A percentile compares a stretch with the other conserved stretches of the same genome.
These are phyloP conservation scores for Aspergillus fumigatus DNA, from an alignment of 2,329 filamentous ascomycete genomes.

Conservation along the genomic window DNA sequence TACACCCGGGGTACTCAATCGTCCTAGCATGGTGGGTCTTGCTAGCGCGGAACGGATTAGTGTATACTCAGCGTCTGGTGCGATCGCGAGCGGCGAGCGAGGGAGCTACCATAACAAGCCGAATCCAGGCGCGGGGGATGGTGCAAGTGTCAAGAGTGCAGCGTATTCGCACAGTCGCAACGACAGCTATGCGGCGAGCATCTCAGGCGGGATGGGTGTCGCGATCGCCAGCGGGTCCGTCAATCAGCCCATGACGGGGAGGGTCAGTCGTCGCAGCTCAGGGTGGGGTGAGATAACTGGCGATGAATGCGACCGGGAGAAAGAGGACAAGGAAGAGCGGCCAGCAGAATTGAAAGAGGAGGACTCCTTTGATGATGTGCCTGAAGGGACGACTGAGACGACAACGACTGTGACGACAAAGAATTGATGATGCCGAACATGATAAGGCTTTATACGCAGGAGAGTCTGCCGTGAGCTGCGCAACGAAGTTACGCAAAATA, in stretches of 20 bases:
- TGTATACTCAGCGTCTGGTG: conserved; percentile 71
- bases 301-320: conserved; percentile 32
- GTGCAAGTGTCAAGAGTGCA: conserved; percentile 73
- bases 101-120: conserved; percentile 71
- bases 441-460: not conserved
- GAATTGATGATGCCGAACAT: not conserved
- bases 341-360: conserved; percentile 2
- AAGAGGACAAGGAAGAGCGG: conserved; percentile 11
- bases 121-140: conserved; percentile 52
- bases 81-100: conserved; percentile 64
- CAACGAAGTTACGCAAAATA: conserved; percentile 8
- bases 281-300: conserved; percentile 43
- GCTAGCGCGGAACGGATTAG: conserved; percentile 57
- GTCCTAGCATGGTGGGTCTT: conserved; percentile 51
- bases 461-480: not conserved
- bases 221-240: conserved; percentile 47
- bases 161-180: conserved; percentile 70
- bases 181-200: conserved; percentile 76
- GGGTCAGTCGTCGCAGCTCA: conserved; percentile 41
- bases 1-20: conserved; percentile 36
- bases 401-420: not conserved
- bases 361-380: conserved; percentile 30
- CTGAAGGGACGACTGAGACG: conserved; percentile 8
- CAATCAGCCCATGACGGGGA: conserved; percentile 25
- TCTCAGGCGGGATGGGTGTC: conserved; percentile 54